Evolutionary conservation across 1,139 yeast genomes (phyloP).

Genomic region (Sugiyamaella xylanicola): DNA sequence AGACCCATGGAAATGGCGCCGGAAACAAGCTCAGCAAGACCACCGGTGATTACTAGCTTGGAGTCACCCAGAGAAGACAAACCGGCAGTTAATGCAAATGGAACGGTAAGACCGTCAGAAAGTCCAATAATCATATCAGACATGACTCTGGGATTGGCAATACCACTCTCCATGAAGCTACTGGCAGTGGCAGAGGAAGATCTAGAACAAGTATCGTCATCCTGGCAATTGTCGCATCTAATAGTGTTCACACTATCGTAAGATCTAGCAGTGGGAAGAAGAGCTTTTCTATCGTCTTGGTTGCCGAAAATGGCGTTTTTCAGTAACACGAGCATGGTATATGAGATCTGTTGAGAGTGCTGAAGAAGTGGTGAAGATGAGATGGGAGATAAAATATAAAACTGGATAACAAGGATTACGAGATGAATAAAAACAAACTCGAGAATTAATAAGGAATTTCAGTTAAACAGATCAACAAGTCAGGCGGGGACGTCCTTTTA

Average conservation of each 20-base stretch:
- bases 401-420: no score
- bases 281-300: slow-evolving; percentile 30
- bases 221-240: slow-evolving; percentile 7
- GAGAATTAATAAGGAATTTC: no score
- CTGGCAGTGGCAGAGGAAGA: slow-evolving; percentile 25
- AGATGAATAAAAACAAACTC: no score
- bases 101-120: slow-evolving; percentile 81
- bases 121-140: slow-evolving; percentile 77
- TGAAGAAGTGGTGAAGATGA: no score
- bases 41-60: slow-evolving; percentile 78
- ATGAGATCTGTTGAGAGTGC: neutral
- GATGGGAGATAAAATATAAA: no score
- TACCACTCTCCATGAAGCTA: slow-evolving; percentile 25
- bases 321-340: slow-evolving; percentile 40
- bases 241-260: slow-evolving; percentile 30
- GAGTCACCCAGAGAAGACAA: slow-evolving; percentile 73
- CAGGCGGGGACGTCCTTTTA: neutral
- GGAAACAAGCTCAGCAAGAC: slow-evolving; percentile 80
- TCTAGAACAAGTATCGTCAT: slow-evolving; percentile 26
- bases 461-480: neutral
- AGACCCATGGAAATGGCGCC: slow-evolving; percentile 87
- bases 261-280: slow-evolving; percentile 37
- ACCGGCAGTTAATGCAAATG: slow-evolving; percentile 84
- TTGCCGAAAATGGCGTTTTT: slow-evolving; percentile 40
- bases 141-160: slow-evolving; percentile 60